These are phyloP conservation scores for Carex littledalei DNA, from an alignment of 176 grass and related monocot genomes.

Conservation along the genomic window DNA sequence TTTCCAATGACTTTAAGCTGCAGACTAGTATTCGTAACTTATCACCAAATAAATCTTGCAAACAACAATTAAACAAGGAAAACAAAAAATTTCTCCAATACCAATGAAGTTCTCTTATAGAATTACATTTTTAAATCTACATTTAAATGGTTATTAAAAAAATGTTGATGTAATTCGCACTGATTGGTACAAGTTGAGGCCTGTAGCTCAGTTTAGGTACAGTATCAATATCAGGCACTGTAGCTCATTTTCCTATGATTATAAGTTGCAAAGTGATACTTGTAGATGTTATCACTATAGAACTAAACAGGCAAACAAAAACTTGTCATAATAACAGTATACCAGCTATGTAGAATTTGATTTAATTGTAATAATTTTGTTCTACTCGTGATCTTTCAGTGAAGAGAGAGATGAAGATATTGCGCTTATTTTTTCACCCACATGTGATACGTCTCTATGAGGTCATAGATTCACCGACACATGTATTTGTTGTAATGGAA, in stretches of 20 bases:
- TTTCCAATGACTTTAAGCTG: neutral
- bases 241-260: neutral
- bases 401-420: slow-evolving; percentile 91
- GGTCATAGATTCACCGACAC: slow-evolving; percentile 72
- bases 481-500: slow-evolving; percentile 94
- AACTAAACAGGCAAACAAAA: neutral
- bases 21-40: neutral
- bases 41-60: neutral
- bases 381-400: slow-evolving; percentile 32
- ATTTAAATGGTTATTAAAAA: neutral
- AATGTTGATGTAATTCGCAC: neutral
- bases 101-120: neutral
- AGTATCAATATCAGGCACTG: neutral
- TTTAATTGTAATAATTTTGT: slow-evolving; percentile 3
- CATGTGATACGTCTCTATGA: slow-evolving; percentile 96
- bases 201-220: neutral
- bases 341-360: neutral
- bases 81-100: neutral
- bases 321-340: neutral
- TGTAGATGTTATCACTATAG: neutral
- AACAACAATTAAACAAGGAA: neutral
- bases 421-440: slow-evolving; percentile 87
- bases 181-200: neutral
- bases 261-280: neutral
- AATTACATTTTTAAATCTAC: neutral